These are phyloP conservation scores for Ophiostoma pallidulum DNA, from an alignment of 2,329 filamentous ascomycete species.

Conservation along the genomic window DNA sequence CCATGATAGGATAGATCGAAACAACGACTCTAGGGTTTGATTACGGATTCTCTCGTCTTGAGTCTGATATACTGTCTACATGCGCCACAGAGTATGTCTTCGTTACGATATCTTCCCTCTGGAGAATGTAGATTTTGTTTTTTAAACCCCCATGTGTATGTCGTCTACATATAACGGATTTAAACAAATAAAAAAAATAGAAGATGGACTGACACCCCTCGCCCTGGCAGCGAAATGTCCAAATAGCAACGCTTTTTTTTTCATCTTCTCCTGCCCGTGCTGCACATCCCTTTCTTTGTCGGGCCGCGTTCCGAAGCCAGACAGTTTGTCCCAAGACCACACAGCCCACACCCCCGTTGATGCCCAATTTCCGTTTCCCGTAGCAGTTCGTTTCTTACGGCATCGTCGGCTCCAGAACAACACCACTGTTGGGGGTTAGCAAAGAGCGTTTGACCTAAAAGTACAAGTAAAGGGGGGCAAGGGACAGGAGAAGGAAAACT, in stretches of 20 bases:
- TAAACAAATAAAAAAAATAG: neutral
- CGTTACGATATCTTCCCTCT: too few relatives aligned
- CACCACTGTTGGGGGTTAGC: conserved; percentile 14
- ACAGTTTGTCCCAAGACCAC: conserved; percentile 1
- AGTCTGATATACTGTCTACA: too few relatives aligned
- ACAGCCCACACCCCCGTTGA: neutral
- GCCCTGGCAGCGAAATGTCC: neutral
- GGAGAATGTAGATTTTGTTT: neutral
- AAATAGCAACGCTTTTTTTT: conserved; percentile 7
- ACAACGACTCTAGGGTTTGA: too few relatives aligned
- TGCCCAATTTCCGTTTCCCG: neutral
- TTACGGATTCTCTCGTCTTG: too few relatives aligned
- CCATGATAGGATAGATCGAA: too few relatives aligned
- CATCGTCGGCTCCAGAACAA: conserved; percentile 17
- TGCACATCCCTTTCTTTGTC: neutral
- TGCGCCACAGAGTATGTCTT: too few relatives aligned
- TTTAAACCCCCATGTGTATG: neutral
- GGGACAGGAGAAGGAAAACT: conserved; percentile 24
- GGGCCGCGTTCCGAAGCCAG: too few relatives aligned
- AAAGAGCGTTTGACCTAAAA: too few relatives aligned
- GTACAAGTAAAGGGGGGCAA: neutral
- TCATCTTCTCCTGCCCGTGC: neutral
- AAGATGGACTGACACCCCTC: neutral
- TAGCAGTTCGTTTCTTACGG: conserved; percentile 4
- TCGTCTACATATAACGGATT: neutral